These are phyloP conservation scores for Thymus quinquecostatus DNA, from an alignment of 257 asterid genomes.

Conservation along the genomic window DNA sequence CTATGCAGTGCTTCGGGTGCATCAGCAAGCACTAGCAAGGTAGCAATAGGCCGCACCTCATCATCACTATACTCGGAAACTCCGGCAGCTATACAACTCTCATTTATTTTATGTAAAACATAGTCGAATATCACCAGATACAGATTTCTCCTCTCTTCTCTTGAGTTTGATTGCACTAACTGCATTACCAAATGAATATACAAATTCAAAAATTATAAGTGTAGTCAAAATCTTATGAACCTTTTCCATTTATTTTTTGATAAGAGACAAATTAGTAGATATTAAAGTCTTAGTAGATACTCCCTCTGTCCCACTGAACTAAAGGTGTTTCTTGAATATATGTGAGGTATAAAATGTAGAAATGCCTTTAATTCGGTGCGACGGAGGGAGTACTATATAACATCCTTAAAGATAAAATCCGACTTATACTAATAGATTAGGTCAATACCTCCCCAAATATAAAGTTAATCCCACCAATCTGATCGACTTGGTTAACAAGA, in stretches of 20 bases:
- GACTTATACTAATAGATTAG: conserved; percentile 29
- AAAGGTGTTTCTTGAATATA: no score
- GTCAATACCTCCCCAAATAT: conserved; percentile 84
- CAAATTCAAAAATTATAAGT: conserved; percentile 26
- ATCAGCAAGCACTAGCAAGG: conserved; percentile 93
- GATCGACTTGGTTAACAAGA: conserved; percentile 86
- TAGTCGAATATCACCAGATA: conserved; percentile 95
- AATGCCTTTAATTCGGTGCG: no score
- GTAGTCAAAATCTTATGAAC: conserved; percentile 11
- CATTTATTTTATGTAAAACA: conserved; percentile 89
- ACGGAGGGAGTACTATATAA: not conserved
- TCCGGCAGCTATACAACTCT: conserved; percentile 72
- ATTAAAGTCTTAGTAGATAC: no score
- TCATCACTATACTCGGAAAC: conserved; percentile 90
- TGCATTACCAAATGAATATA: conserved; percentile 49
- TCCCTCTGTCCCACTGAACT: no score
- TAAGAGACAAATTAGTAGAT: not conserved
- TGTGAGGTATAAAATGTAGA: no score
- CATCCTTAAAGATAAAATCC: conserved; percentile 24
- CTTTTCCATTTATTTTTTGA: not conserved
- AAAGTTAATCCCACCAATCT: conserved; percentile 92
- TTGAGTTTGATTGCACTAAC: conserved; percentile 86
- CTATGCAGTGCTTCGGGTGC: conserved; percentile 96
- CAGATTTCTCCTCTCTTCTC: conserved; percentile 90
- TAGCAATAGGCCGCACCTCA: conserved; percentile 93